Percentiles rank a stretch among this genome's conserved stretches.
Evolutionary conservation across 108 stramenopile genomes (phyloP).

Genomic region (Nitzschia sp.): DNA sequence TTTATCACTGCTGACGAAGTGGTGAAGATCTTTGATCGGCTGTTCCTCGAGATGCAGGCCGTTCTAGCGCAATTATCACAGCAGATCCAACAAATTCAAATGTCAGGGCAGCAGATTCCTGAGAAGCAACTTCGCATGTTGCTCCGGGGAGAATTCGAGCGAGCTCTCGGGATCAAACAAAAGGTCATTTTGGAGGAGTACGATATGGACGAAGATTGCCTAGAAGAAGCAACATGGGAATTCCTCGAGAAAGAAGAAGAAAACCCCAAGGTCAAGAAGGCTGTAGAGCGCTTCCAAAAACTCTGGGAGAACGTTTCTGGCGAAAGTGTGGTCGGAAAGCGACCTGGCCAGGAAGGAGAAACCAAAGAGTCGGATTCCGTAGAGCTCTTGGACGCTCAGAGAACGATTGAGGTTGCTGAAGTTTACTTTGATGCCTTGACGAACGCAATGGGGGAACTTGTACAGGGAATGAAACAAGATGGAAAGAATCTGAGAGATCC

Average conservation of each 20-base stretch:
- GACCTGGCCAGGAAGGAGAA: slow-evolving; percentile 45
- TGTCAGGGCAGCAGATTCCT: slow-evolving; percentile 82
- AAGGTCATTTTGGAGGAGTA: slow-evolving; percentile 67
- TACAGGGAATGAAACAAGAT: slow-evolving; percentile 50
- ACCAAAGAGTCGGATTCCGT: slow-evolving; percentile 24
- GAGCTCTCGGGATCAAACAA: slow-evolving; percentile 64
- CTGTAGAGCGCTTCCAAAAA: slow-evolving; percentile 86
- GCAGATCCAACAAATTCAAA: slow-evolving; percentile 84
- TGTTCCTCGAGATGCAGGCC: slow-evolving; percentile 84
- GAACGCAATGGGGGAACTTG: slow-evolving; percentile 62
- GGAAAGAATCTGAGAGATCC: slow-evolving; percentile 74
- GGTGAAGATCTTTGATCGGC: slow-evolving; percentile 73
- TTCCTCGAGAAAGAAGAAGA: slow-evolving; percentile 62
- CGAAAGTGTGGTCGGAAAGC: slow-evolving; percentile 66
- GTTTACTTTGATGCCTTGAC: slow-evolving; percentile 84
- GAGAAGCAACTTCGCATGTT: slow-evolving; percentile 73
- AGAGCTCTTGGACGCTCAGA: slow-evolving; percentile 58
- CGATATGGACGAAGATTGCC: slow-evolving; percentile 86
- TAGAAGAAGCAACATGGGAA: slow-evolving; percentile 91
- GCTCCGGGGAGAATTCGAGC: slow-evolving; percentile 75
- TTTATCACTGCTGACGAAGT: slow-evolving; percentile 78
- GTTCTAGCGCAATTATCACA: slow-evolving; percentile 80
- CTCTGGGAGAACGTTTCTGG: slow-evolving; percentile 85
- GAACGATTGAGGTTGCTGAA: slow-evolving; percentile 70
- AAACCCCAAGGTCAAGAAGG: slow-evolving; percentile 69